Evolutionary conservation across 2,329 filamentous ascomycete genomes (phyloP).

Genomic region (Diplodia sapinea): DNA sequence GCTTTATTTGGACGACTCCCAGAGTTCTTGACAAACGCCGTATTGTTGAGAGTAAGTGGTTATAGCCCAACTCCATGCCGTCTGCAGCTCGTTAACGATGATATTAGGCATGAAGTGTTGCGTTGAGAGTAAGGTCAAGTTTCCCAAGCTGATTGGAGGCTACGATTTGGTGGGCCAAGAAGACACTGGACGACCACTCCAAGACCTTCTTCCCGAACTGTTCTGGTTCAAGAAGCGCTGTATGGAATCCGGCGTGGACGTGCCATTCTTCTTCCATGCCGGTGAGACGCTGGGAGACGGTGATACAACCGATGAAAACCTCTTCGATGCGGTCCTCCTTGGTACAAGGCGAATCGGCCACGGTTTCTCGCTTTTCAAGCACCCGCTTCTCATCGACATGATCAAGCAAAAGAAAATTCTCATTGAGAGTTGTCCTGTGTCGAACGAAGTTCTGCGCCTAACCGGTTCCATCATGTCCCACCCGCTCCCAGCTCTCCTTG

Average conservation of each 20-base stretch:
- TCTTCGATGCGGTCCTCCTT: conserved; percentile 87
- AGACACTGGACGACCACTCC: conserved; percentile 75
- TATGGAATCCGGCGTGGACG: conserved; percentile 73
- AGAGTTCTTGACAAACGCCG: conserved; percentile 67
- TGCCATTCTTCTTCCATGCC: conserved; percentile 96
- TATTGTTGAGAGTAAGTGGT: conserved; percentile 67
- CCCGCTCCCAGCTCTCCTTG: conserved; percentile 80
- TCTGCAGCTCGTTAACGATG: neutral
- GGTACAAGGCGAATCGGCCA: conserved; percentile 90
- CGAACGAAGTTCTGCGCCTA: conserved; percentile 83
- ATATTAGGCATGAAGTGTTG: conserved; percentile 76
- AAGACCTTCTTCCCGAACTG: conserved; percentile 78
- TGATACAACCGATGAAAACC: conserved; percentile 76
- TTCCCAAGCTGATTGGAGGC: conserved; percentile 79
- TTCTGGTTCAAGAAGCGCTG: conserved; percentile 95
- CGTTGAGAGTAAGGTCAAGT: conserved; percentile 78
- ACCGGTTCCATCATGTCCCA: conserved; percentile 78
- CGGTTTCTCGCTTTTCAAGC: conserved; percentile 86
- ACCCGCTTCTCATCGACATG: conserved; percentile 86
- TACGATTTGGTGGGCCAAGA: conserved; percentile 93
- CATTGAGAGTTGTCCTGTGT: conserved; percentile 88
- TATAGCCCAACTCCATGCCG: neutral
- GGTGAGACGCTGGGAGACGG: conserved; percentile 83
- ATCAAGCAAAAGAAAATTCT: conserved; percentile 88
- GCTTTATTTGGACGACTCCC: conserved; percentile 83